These are phyloP conservation scores for Annulohypoxylon maeteangense DNA, from an alignment of 495 filamentous ascomycete genomes.

Conservation along the genomic window DNA sequence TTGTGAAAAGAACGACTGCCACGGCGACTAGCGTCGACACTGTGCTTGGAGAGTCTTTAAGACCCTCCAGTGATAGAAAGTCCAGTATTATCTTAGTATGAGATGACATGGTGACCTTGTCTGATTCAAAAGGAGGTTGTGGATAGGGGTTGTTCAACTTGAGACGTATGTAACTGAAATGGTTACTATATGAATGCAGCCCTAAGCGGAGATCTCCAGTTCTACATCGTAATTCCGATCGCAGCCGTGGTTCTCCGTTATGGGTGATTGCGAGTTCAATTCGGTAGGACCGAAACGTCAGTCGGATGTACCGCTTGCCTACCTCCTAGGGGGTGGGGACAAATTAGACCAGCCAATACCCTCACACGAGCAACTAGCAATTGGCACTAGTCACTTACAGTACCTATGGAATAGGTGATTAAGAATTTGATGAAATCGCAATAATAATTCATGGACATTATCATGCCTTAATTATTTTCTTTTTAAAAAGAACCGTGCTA, in stretches of 20 bases:
- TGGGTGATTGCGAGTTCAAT: not conserved
- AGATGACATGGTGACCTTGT: conserved; percentile 1
- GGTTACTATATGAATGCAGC: not conserved
- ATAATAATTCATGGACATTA: too few species aligned
- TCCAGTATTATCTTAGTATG: not conserved
- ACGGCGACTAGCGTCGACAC: not conserved
- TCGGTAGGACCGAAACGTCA: not conserved
- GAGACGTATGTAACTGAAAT: not conserved
- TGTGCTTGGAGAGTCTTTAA: not conserved
- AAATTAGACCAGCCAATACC: not conserved
- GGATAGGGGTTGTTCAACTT: not conserved
- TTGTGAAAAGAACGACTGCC: not conserved
- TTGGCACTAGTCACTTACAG: too few species aligned
- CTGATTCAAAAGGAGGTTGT: not conserved
- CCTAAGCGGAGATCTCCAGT: not conserved
- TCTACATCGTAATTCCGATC: not conserved
- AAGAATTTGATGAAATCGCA: too few species aligned
- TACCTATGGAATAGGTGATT: too few species aligned
- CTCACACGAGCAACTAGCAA: not conserved
- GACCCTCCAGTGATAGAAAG: not conserved
- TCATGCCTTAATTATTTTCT: too few species aligned
- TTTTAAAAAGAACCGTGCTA: too few species aligned
- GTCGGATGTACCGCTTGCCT: not conserved
- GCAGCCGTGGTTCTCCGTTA: not conserved
- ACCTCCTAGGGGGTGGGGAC: not conserved